Percentiles rank a stretch among this genome's conserved stretches.
These are phyloP conservation scores for Hortaea werneckii DNA, from an alignment of 2,329 filamentous ascomycete species.

Conservation along the genomic window DNA sequence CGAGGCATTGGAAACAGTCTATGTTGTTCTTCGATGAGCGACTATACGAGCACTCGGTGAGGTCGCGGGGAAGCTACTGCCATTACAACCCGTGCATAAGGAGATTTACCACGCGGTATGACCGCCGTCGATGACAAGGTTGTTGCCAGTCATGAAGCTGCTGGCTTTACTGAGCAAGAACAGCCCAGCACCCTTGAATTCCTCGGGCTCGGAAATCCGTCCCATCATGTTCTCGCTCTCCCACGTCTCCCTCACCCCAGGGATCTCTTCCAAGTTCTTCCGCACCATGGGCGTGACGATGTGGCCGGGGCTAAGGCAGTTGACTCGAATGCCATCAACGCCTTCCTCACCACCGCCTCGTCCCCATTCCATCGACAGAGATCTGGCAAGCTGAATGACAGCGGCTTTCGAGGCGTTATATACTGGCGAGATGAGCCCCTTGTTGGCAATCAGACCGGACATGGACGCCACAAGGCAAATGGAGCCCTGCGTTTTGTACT, in stretches of 20 bases:
- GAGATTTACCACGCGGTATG: not conserved
- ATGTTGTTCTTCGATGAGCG: too few species aligned
- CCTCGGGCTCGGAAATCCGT: not conserved
- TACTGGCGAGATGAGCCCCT: conserved; percentile 5
- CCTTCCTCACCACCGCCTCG: not conserved
- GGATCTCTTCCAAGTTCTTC: conserved; percentile 5
- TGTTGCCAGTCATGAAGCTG: not conserved
- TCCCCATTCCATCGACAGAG: not conserved
- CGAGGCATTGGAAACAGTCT: too few species aligned
- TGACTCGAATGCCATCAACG: conserved; percentile 8
- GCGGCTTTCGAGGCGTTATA: too few species aligned
- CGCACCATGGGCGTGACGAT: conserved; percentile 14
- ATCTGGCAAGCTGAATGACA: too few species aligned
- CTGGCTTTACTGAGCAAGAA: not conserved
- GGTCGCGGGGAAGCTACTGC: too few species aligned
- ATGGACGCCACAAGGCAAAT: conserved; percentile 43
- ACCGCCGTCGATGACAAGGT: not conserved
- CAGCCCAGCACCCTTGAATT: not conserved
- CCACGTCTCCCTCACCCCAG: conserved; percentile 1
- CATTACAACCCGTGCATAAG: too few species aligned
- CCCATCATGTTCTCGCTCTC: not conserved
- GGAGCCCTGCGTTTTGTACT: conserved; percentile 39
- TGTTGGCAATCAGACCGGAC: conserved; percentile 31
- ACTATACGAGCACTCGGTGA: too few species aligned
- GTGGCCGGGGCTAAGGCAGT: conserved; percentile 11